Evolutionary conservation across 495 filamentous ascomycete species (phyloP).

Genomic region (Podospora sp.): DNA sequence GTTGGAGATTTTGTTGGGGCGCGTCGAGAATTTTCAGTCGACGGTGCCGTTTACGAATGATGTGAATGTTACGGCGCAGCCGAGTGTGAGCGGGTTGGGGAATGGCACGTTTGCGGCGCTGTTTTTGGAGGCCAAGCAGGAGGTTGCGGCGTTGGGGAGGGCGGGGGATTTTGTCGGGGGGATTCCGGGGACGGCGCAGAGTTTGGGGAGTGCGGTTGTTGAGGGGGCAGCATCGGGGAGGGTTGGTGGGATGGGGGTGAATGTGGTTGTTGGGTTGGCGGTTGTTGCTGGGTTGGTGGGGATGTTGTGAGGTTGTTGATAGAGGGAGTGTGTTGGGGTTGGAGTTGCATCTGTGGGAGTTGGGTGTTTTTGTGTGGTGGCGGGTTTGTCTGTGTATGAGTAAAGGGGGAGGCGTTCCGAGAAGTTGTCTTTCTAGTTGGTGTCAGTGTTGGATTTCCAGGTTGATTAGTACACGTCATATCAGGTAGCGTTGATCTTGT

Average conservation of each 20-base stretch:
- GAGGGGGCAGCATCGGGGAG: neutral
- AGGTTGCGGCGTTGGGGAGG: neutral
- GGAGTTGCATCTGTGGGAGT: neutral
- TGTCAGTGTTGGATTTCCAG: too few relatives aligned
- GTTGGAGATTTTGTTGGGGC: slow-evolving; percentile 66
- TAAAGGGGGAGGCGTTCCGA: too few relatives aligned
- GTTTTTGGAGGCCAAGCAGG: neutral
- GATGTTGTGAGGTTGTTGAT: neutral
- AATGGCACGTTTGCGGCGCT: slow-evolving; percentile 27
- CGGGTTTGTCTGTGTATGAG: too few relatives aligned
- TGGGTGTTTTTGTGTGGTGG: too few relatives aligned
- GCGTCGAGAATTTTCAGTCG: slow-evolving; percentile 49
- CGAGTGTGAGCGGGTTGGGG: slow-evolving; percentile 23
- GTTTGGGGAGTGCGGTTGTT: slow-evolving; percentile 3
- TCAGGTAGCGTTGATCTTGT: too few relatives aligned
- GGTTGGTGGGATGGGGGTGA: neutral
- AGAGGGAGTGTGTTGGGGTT: neutral
- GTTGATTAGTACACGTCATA: too few relatives aligned
- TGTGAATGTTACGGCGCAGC: slow-evolving; percentile 24
- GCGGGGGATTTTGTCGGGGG: neutral
- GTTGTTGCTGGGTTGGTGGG: neutral
- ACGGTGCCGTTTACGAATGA: slow-evolving; percentile 40
- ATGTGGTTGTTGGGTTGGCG: neutral
- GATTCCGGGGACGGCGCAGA: slow-evolving; percentile 7
- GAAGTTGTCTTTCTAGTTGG: too few relatives aligned